A percentile compares a stretch with the other conserved stretches of the same genome.
Conservation (phyloP, 352 stramenopile genomes). For the Phytopythium vexans region DNA sequence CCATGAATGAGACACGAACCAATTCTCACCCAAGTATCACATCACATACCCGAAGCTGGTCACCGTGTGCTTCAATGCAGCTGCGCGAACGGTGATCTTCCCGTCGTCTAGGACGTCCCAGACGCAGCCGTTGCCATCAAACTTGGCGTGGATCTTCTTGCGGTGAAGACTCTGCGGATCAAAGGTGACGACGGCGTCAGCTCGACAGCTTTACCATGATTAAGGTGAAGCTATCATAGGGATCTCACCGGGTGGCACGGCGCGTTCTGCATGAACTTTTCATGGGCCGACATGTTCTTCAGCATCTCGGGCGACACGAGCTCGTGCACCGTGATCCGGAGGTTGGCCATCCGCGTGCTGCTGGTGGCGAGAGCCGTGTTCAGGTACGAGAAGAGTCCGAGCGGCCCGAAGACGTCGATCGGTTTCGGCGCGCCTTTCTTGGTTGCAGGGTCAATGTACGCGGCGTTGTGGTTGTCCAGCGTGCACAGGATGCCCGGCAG, state of each 20-base stretch:
- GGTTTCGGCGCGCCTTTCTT: constrained; percentile 33
- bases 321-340: constrained; percentile 74
- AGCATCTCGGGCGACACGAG: constrained; percentile 56
- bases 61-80: constrained; percentile 72
- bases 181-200: not conserved
- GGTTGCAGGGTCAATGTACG: constrained; percentile 57
- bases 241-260: constrained; percentile 54
- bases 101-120: constrained; percentile 78
- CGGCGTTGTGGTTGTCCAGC: constrained; percentile 72
- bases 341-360: constrained; percentile 63
- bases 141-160: constrained; percentile 53
- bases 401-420: constrained; percentile 76
- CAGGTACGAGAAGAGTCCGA: constrained; percentile 76
- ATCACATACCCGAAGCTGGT: constrained; percentile 67
- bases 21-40: not conserved
- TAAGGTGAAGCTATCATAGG: not conserved
- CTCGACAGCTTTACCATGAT: not conserved
- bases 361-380: constrained; percentile 69
- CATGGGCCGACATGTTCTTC: constrained; percentile 35
- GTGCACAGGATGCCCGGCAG: constrained; percentile 82
- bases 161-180: constrained; percentile 37
- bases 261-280: constrained; percentile 61
- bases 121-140: constrained; percentile 48
- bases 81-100: constrained; percentile 55
- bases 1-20: not conserved